These are phyloP conservation scores for Neurospora africana DNA, from an alignment of 495 filamentous ascomycete species.

Conservation along the genomic window DNA sequence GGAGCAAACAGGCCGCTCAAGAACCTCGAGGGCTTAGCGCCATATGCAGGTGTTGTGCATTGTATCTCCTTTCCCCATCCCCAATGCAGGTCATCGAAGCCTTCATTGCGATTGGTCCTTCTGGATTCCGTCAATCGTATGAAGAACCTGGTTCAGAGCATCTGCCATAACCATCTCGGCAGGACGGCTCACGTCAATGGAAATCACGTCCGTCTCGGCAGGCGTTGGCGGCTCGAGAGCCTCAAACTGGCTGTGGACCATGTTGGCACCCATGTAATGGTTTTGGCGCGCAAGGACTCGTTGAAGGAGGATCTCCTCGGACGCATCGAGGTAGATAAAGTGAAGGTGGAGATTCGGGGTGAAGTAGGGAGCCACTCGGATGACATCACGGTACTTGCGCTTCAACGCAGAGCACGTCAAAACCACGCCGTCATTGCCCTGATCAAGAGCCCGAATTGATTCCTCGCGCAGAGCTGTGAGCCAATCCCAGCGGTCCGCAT, in stretches of 20 bases:
- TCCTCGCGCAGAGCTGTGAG: slow-evolving; percentile 78
- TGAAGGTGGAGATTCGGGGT: slow-evolving; percentile 70
- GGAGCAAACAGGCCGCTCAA: background rate
- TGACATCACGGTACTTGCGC: slow-evolving; percentile 94
- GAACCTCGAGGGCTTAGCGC: background rate
- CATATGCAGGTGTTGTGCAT: background rate
- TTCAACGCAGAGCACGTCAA: slow-evolving; percentile 95
- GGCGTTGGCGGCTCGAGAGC: slow-evolving; percentile 69
- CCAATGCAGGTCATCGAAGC: background rate
- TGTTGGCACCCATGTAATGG: slow-evolving; percentile 95
- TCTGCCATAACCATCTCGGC: slow-evolving; percentile 56
- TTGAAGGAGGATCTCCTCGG: slow-evolving; percentile 59
- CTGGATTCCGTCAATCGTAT: slow-evolving; percentile 24
- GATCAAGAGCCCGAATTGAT: slow-evolving; percentile 52
- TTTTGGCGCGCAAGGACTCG: slow-evolving; percentile 63
- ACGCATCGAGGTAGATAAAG: slow-evolving; percentile 82
- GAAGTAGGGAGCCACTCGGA: slow-evolving; percentile 76
- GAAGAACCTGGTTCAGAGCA: slow-evolving; percentile 43
- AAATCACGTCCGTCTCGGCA: slow-evolving; percentile 76
- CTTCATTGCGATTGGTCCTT: background rate
- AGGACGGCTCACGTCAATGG: slow-evolving; percentile 63
- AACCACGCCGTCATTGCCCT: slow-evolving; percentile 64
- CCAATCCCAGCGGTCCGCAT: slow-evolving; percentile 98
- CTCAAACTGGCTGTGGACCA: slow-evolving; percentile 91
- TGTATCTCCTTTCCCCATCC: background rate